These are phyloP conservation scores for Odontarrhena argentea DNA, from an alignment of 345 rosid species.

Conservation along the genomic window DNA sequence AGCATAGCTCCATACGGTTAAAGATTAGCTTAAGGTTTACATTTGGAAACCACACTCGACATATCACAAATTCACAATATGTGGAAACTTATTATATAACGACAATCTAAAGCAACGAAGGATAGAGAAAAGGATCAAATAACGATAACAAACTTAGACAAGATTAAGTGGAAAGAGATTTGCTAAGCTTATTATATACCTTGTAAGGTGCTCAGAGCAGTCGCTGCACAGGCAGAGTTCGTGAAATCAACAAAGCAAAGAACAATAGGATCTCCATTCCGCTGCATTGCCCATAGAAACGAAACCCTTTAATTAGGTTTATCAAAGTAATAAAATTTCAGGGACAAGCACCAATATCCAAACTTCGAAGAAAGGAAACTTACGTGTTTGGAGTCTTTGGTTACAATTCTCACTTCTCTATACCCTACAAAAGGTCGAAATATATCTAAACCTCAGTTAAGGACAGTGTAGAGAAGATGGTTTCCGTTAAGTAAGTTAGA, in stretches of 20 bases:
- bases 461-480: constrained; percentile 32
- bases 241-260: constrained; percentile 89
- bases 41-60: neutral
- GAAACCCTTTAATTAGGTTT: constrained; percentile 2
- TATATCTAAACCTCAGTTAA: constrained; percentile 62
- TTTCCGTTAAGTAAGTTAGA: neutral
- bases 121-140: neutral
- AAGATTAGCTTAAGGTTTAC: neutral
- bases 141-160: neutral
- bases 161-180: constrained; percentile 1
- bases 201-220: constrained; percentile 89
- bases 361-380: constrained; percentile 28
- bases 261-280: constrained; percentile 77
- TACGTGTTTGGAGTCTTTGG: constrained; percentile 79
- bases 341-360: neutral
- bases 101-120: neutral
- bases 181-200: constrained; percentile 47
- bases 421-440: constrained; percentile 93
- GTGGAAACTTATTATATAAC: neutral
- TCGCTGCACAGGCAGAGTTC: constrained; percentile 86
- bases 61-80: neutral
- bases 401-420: constrained; percentile 84
- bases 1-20: neutral
- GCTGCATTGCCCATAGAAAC: constrained; percentile 49
- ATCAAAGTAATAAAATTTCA: neutral